A percentile compares a stretch with the other conserved stretches of the same genome.
These are phyloP conservation scores for Macaranga tanarius DNA, from an alignment of 441 rosid genomes.

Conservation along the genomic window DNA sequence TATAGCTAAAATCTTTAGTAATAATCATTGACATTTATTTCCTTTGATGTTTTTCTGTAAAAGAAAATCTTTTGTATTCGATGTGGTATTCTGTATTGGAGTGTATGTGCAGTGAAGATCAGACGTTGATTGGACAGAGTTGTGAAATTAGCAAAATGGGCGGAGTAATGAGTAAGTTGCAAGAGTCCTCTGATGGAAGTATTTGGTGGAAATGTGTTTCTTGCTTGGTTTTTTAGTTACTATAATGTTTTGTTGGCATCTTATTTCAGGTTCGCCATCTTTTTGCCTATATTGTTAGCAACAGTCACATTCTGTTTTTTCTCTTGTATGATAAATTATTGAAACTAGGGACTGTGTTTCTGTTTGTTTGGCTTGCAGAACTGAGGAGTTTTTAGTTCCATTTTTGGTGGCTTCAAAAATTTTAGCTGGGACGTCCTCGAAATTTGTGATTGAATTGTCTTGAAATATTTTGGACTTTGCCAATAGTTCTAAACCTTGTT, in stretches of 20 bases:
- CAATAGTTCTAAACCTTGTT: background rate
- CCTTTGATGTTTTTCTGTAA: background rate
- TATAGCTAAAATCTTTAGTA: background rate
- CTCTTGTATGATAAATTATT: background rate
- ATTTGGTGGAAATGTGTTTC: background rate
- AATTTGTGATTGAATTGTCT: background rate
- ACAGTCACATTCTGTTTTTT: background rate
- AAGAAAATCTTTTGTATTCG: background rate
- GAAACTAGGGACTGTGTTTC: background rate
- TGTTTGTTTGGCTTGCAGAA: background rate
- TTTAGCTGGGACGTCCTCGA: background rate
- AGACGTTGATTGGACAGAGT: background rate
- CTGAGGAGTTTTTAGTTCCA: background rate
- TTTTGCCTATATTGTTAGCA: background rate
- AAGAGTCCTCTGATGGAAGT: background rate
- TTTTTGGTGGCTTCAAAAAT: background rate
- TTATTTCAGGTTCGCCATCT: background rate
- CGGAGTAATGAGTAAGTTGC: background rate
- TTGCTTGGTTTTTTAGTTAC: background rate
- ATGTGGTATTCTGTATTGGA: background rate
- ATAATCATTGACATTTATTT: background rate
- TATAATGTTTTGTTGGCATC: background rate
- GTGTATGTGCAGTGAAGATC: background rate
- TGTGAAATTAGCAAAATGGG: background rate
- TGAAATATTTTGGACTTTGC: no score